Base-by-base conservation (phyloP, 768 basidiomycete species). In the Aureoboletus auriporus region DNA sequence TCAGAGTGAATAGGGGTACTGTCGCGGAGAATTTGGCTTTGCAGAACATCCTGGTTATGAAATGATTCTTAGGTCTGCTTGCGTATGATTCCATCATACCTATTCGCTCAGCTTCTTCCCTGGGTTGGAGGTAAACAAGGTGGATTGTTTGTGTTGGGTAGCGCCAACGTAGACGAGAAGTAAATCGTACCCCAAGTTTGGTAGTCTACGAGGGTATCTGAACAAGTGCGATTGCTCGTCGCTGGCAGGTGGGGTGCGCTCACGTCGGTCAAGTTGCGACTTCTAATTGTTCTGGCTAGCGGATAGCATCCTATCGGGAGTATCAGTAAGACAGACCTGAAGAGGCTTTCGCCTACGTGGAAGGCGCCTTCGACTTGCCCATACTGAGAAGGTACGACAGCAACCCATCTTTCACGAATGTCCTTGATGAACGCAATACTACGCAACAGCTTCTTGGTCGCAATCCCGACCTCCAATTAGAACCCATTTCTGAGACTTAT, bases 151-250 rank as follows among this genome's bases (percentile, higher is more conserved):
- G 96, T 98, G 1, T 77, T 98, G n/a, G 96, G 96, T 2, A 94
- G 91, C 54, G 94, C 96, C 14, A 98, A 98, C 61, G 96, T 99
- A 2, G 96, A 99, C 60, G 96, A 98, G 73, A 95, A 90, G 92
- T 86, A 48, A 28, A 63, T 53, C 39, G 44, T n/a, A 8, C 36
- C 42, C 39, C 31, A n/a, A 39, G 4, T 8, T 38, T 39, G 39
- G 38, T 43, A 94, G 94, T 71, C 76, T 98, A 48, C 83, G 96
- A 44, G 96, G 96, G 7, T 99, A 98, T 66, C 71, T 96, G 51
- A 99, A 96, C 1, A 98, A 99, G 71, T 98, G 98, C 64, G 96
- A 99, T 65, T 98, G 87, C 60, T 95, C 90, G 5, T 91, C 89
- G 6, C n/a, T n/a, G n/a, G n/a, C n/a, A n/a, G 87, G 89, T 86